Evolutionary conservation across 495 filamentous ascomycete species (phyloP), one percentile per base, ranked within the genome.

Genomic region (Collariella sp.): DNA sequence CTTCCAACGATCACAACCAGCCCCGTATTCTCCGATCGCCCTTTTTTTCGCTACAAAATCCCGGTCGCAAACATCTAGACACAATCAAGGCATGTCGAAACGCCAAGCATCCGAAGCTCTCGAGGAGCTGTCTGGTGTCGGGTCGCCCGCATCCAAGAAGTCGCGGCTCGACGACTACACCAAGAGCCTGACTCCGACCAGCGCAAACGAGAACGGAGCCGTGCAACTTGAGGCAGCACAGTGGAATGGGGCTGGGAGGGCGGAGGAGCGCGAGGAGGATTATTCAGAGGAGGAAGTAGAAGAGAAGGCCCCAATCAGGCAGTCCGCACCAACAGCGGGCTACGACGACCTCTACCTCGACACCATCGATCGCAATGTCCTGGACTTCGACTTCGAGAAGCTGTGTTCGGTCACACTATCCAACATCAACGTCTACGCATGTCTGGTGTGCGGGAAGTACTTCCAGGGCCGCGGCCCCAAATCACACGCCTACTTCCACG

Each of bases 351-450:
- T 99, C 29, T 99, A 99, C 67, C 86, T 99, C 48, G 94, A 99
- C 70, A 97, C 91, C 2, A 91, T 99, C 70, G 83, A 96, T 71
- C 88, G 93, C 57, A 74, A 75, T 62, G 76, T 95, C 15, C 82
- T 95, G 16, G 91, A 95, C 69, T 95, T 95, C 63, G 93, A 99
- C 67, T 99, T 99, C 67, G 91, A 97, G 64, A 97, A 97, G 76
- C 81, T 95, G 18, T 99, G 93, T 74, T 97, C 94, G 2, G 76
- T 97, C 58, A 91, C 87, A 22, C 75, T 99, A 10, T 95, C 90
- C 19, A 97, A 96, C 65, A 96, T 96, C 73, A 97, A 99, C 61
- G 91, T 99, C 46, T 99, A 99, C 68, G 93, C 94, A 3, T 99
- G 93, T 63, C 78, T 99, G 20, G 88, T 97, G 0, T 99, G 93